Evolutionary conservation across 73 alveolate species (phyloP).

Genomic region (Halteria grandinella): DNA sequence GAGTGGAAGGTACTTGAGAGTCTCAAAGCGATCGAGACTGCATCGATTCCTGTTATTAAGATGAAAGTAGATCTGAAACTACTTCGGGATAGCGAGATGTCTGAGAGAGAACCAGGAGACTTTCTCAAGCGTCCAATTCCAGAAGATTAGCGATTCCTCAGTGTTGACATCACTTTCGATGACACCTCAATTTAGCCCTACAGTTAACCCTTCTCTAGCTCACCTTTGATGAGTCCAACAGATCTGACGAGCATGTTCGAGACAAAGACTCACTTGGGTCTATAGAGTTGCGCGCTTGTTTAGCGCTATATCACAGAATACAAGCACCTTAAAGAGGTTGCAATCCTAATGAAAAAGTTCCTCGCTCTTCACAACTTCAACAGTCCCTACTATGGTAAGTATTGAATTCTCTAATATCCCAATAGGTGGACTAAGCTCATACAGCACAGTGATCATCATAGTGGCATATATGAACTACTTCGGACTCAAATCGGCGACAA

Average conservation of each 20-base stretch:
- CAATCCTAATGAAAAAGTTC: slow-evolving; percentile 49
- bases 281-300: slow-evolving; percentile 51
- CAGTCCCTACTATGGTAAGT: slow-evolving; percentile 61
- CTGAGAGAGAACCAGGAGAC: not conserved
- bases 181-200: slow-evolving; percentile 20
- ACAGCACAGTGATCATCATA: slow-evolving; percentile 47
- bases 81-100: slow-evolving; percentile 7
- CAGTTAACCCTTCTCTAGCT: not conserved
- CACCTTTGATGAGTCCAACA: not conserved
- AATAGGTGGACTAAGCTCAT: slow-evolving; percentile 71
- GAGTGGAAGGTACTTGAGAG: slow-evolving; percentile 62
- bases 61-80: slow-evolving; percentile 26
- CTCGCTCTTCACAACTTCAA: slow-evolving; percentile 43
- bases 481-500: too few relatives aligned
- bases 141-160: slow-evolving; percentile 6
- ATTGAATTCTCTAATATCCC: not conserved
- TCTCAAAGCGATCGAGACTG: slow-evolving; percentile 78
- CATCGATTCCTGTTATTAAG: slow-evolving; percentile 67
- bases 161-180: slow-evolving; percentile 69
- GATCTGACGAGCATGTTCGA: too few relatives aligned
- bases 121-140: slow-evolving; percentile 5
- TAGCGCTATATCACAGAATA: slow-evolving; percentile 37
- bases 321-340: slow-evolving; percentile 44
- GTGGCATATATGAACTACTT: slow-evolving; percentile 61
- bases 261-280: slow-evolving; percentile 60